Base-by-base conservation (phyloP, 345 rosid species). In the Ceriops tagal region DNA sequence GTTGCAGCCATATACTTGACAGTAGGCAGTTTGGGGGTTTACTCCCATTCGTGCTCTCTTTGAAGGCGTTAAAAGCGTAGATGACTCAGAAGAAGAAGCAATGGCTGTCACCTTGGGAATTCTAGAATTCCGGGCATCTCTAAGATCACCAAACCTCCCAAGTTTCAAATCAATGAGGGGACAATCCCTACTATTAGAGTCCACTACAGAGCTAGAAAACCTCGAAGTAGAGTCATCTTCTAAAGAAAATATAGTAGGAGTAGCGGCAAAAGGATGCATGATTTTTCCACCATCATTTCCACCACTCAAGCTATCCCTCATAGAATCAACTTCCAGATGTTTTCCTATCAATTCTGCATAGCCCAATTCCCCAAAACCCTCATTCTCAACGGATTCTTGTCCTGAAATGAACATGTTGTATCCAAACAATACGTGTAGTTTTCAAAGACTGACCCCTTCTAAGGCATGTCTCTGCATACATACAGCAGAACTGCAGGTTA, bases 101-200 rank as follows among this genome's bases (percentile, higher is more conserved):
- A 64, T 19, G 27, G 65, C 18, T 55, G 64, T 32, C n/a, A 43
- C 66, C 35, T 73, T 66, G 5, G 62, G 60, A 61, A 26, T 52
- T 27, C 62, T 55, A 3, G 58, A 61, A 53, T 67, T 43, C 51
- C 66, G 78, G 24, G 18, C 73, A 72, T 82, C 83, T 64, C 72
- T 74, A 22, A 67, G 70, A 75, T 85, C 86, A 64, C 61, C 72
- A 78, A 87, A 79, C 69, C 91, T 84, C 62, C 92, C 89, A 43
- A 92, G 69, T 67, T 87, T 85, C 71, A 92, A 83, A 85, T 92
- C 98, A 68, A 89, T 75, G 53, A 84, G 73, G 22, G 82, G 65
- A 57, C 81, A 82, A 73, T 78, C 88, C 27, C 72, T 71, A 55
- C 75, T 69, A 18, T 73, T 72, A 16, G 82, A 81, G n/a, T 84